These are phyloP conservation scores for Rhodotorula babjevae DNA, from an alignment of 768 basidiomycete genomes.

Conservation along the genomic window DNA sequence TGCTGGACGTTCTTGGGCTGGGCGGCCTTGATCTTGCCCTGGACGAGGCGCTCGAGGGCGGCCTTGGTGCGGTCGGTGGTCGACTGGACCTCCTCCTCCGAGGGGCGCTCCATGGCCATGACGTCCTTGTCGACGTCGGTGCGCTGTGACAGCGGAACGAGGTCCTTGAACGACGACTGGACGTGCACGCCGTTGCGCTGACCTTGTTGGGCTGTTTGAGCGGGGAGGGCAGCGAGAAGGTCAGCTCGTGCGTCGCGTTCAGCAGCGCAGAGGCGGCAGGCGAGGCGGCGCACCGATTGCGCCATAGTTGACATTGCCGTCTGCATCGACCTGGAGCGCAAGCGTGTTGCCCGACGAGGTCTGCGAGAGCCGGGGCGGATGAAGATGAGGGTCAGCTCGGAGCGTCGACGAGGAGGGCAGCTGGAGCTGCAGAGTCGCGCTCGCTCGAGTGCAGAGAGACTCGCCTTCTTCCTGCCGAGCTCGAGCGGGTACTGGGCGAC, in stretches of 20 bases:
- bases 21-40: slow-evolving; percentile 95
- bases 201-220: slow-evolving; percentile 68
- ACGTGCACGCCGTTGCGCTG: slow-evolving; percentile 78
- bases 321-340: slow-evolving; percentile 90
- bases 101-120: slow-evolving; percentile 79
- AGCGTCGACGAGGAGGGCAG: background rate
- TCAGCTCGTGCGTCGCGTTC: background rate
- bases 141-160: slow-evolving; percentile 83
- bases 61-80: slow-evolving; percentile 85
- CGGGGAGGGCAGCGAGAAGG: background rate
- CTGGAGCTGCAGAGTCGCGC: too few relatives aligned
- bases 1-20: slow-evolving; percentile 94
- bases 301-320: slow-evolving; percentile 95
- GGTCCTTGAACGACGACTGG: slow-evolving; percentile 95
- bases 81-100: slow-evolving; percentile 84
- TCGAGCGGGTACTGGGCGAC: slow-evolving; percentile 94
- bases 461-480: slow-evolving; percentile 79
- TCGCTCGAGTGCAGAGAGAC: background rate
- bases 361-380: slow-evolving; percentile 48
- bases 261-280: background rate
- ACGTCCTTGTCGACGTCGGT: slow-evolving; percentile 75
- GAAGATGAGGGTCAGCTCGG: background rate
- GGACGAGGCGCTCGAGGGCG: slow-evolving; percentile 87
- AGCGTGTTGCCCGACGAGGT: slow-evolving; percentile 88
- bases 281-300: slow-evolving; percentile 57